Percentiles rank a stretch among this genome's conserved stretches.
phyloP scores from a whole-genome alignment of 805 yeast genomes.

The Hanseniaspora lachancei region DNA sequence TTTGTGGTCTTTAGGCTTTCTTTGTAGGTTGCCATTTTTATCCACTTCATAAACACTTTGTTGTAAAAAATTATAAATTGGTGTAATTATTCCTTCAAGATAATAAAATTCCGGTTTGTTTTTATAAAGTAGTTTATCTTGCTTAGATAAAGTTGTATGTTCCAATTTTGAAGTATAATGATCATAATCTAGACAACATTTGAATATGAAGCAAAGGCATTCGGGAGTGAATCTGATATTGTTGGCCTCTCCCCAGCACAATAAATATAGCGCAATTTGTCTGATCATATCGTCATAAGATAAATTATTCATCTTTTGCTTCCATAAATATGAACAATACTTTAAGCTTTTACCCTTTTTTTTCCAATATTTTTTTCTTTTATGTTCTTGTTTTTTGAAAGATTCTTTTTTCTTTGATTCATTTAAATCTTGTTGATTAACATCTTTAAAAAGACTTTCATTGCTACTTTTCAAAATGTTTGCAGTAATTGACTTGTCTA shows the following conservation, averaged over 20 bases:
- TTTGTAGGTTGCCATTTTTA: slow-evolving; percentile 40
- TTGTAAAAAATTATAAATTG: slow-evolving; percentile 53
- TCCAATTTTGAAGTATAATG: slow-evolving; percentile 55
- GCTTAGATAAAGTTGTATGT: slow-evolving; percentile 23
- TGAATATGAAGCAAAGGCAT: slow-evolving; percentile 70
- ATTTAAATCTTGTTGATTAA: background rate
- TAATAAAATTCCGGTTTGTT: slow-evolving; percentile 33
- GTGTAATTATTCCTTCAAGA: slow-evolving; percentile 60
- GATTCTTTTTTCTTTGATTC: background rate
- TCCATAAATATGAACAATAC: slow-evolving; percentile 79
- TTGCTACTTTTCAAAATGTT: background rate
- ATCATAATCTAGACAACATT: slow-evolving; percentile 66
- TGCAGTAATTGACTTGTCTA: background rate
- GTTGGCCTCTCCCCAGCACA: slow-evolving; percentile 87
- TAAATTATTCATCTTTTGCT: slow-evolving; percentile 42
- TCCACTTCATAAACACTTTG: slow-evolving; percentile 50
- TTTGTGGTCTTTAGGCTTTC: slow-evolving; percentile 60
- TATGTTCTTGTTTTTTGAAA: slow-evolving; percentile 31
- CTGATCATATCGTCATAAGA: slow-evolving; percentile 46
- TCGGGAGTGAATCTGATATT: slow-evolving; percentile 82
- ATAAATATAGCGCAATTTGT: slow-evolving; percentile 56
- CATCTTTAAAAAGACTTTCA: background rate
- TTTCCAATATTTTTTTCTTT: slow-evolving; percentile 41
- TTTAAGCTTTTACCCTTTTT: slow-evolving; percentile 34
- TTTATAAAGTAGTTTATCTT: background rate